Base-by-base conservation (phyloP, 2,329 filamentous ascomycete genomes). In the Aspergillus hortae region DNA sequence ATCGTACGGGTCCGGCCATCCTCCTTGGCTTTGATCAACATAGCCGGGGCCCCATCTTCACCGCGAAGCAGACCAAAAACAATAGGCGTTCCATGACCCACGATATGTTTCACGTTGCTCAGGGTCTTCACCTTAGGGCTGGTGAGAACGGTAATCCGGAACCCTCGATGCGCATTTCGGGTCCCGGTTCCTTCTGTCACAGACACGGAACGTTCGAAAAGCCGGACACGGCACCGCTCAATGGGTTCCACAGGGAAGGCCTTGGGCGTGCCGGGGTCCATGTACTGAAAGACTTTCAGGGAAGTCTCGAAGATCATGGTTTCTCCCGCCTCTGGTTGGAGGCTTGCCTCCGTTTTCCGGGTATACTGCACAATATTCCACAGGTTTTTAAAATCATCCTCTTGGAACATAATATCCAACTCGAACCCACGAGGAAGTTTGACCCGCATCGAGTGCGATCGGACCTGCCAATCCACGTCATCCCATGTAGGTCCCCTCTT, bases 361-460 rank as follows among this genome's bases (percentile, higher is more conserved):
- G 88, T 89, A 67, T 95, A 92, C 54, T 95, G 90, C 58, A 91
- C 90, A 70, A 95, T 90, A 61, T 84, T 88, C 83, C 87, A 92
- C 10, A 95, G 72, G 56, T 82, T 85, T 55, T 86, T 83, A 73
- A 88, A 95, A 65, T 95, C 90, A n/a, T 81, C 76, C 61, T 91
- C 88, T 12, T 79, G 79, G 65, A 91, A 85, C 56, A 87, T 84
- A 15, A 94, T 74, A 17, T 81, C 82, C 40, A 95, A 73, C 52
- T 86, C 75, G 63, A 94, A 92, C 1, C 89, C 89, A 58, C 89
- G 84, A 1, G 89, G 87, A 15, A 96, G 73, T 54, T 82, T 82
- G 35, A 95, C 69, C 17, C 85, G 82, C 51, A 96, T 78, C 0
- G 82, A 80, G 54, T 79, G 81, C 6, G 79, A 78, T 44, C 87